phyloP scores from a whole-genome alignment of 1,284 basidiomycete species.

The Rhodotorula mucilaginosa region DNA sequence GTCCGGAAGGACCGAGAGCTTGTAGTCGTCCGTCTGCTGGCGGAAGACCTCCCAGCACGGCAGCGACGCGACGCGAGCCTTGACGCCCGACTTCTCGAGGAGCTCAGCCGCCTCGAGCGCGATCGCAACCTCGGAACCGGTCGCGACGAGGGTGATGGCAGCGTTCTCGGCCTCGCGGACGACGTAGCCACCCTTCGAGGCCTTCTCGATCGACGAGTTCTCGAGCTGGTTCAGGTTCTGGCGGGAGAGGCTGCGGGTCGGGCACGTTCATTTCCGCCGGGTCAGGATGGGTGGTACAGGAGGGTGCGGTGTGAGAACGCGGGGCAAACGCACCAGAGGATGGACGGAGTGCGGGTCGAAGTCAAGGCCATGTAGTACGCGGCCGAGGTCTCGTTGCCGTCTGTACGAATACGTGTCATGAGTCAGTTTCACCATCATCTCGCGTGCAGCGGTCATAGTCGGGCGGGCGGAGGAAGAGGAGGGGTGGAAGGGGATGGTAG shows the following conservation, averaged over 20 bases:
- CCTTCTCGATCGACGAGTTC: slow-evolving; percentile 79
- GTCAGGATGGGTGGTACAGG: background rate
- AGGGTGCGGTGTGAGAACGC: background rate
- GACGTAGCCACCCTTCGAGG: slow-evolving; percentile 83
- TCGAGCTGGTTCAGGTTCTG: slow-evolving; percentile 93
- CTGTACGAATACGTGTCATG: slow-evolving; percentile 44
- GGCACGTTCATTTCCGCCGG: background rate
- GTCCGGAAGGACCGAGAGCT: slow-evolving; percentile 75
- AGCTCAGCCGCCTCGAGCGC: slow-evolving; percentile 77
- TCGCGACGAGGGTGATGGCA: slow-evolving; percentile 82
- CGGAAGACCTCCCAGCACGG: slow-evolving; percentile 91
- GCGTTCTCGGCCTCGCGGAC: slow-evolving; percentile 70
- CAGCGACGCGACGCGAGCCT: slow-evolving; percentile 78
- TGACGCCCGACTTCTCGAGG: slow-evolving; percentile 64
- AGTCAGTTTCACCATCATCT: no score
- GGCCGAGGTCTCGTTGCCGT: slow-evolving; percentile 91
- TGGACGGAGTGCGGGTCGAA: slow-evolving; percentile 73
- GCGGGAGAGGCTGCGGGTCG: slow-evolving; percentile 67
- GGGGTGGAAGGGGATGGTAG: slow-evolving; percentile 49
- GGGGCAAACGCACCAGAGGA: slow-evolving; percentile 53
- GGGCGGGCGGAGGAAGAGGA: background rate
- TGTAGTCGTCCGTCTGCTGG: slow-evolving; percentile 75
- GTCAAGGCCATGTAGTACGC: slow-evolving; percentile 78
- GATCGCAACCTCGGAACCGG: slow-evolving; percentile 83
- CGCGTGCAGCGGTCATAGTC: no score